A percentile compares a stretch with the other conserved stretches of the same genome.
phyloP scores from a whole-genome alignment of 805 yeast genomes.

The Metschnikowia shivogae region DNA sequence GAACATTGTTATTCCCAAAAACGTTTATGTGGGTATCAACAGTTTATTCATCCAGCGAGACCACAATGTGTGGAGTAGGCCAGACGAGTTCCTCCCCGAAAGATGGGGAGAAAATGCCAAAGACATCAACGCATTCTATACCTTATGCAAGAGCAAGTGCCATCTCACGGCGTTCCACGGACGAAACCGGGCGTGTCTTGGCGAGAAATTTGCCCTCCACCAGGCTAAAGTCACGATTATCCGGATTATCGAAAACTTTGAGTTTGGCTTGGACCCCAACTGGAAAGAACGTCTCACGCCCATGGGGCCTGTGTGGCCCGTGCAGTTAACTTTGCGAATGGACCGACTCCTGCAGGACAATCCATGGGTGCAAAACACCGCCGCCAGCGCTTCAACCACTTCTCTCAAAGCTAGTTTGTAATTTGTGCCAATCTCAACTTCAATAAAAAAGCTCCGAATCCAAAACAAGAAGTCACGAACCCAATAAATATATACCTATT shows the following conservation, averaged over 20 bases:
- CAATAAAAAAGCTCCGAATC: too few relatives aligned
- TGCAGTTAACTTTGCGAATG: conserved; percentile 22
- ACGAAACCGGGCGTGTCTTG: conserved; percentile 55
- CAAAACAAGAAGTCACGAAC: too few relatives aligned
- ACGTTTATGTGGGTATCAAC: conserved; percentile 52
- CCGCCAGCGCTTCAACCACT: too few relatives aligned
- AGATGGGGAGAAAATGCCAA: conserved; percentile 48
- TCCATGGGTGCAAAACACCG: not conserved
- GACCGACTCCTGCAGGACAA: conserved; percentile 1
- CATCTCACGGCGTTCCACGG: conserved; percentile 56
- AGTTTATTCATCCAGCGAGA: conserved; percentile 50
- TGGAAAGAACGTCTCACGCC: conserved; percentile 53
- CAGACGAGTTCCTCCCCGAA: conserved; percentile 43
- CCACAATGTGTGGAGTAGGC: conserved; percentile 37
- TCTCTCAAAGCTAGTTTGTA: too few relatives aligned
- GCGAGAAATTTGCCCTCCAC: conserved; percentile 52
- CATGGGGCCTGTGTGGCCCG: conserved; percentile 56
- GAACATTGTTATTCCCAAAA: conserved; percentile 43
- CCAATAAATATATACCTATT: too few relatives aligned
- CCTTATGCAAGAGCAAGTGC: conserved; percentile 41
- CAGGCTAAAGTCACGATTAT: conserved; percentile 41
- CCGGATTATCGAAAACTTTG: conserved; percentile 33
- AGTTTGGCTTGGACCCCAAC: conserved; percentile 32
- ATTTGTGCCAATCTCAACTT: too few relatives aligned
- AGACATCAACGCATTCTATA: conserved; percentile 38